Conservation (phyloP, 2,329 filamentous ascomycete genomes). For the Scleromitrula shiraiana region DNA sequence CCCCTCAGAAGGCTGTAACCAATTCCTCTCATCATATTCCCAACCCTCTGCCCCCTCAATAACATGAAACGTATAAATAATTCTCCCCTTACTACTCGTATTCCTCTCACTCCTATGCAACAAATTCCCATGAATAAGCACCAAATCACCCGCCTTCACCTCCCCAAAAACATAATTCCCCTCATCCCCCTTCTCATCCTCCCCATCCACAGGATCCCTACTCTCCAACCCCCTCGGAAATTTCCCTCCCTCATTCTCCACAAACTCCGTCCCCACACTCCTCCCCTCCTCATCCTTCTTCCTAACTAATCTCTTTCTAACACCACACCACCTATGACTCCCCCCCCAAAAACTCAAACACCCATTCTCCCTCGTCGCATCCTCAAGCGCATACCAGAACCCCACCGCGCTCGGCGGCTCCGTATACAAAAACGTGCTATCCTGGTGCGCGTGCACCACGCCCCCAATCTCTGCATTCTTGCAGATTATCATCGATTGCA, state of each 20-base stretch:
- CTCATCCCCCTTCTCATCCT: conserved; percentile 21
- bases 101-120: conserved; percentile 97
- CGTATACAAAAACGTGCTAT: conserved; percentile 88
- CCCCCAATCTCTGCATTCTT: conserved; percentile 96
- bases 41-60: conserved; percentile 67
- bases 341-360: conserved; percentile 82
- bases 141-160: conserved; percentile 83
- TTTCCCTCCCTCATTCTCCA: conserved; percentile 55
- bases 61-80: conserved; percentile 96
- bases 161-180: conserved; percentile 70
- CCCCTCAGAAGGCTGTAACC: conserved; percentile 76
- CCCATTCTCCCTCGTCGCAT: conserved; percentile 78
- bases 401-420: conserved; percentile 82
- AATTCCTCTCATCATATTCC: conserved; percentile 79
- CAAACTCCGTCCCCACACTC: conserved; percentile 60
- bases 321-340: conserved; percentile 65
- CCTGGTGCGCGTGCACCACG: conserved; percentile 84
- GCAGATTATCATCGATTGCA: conserved; percentile 98
- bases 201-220: conserved; percentile 35
- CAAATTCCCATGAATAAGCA: conserved; percentile 92
- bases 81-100: conserved; percentile 72
- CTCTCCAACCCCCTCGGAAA: conserved; percentile 52
- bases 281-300: conserved; percentile 46
- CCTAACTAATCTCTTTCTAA: conserved; percentile 70
- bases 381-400: conserved; percentile 96